Evolutionary conservation across 768 basidiomycete genomes (phyloP).

Genomic region (Lepiota brunneoincarnata): DNA sequence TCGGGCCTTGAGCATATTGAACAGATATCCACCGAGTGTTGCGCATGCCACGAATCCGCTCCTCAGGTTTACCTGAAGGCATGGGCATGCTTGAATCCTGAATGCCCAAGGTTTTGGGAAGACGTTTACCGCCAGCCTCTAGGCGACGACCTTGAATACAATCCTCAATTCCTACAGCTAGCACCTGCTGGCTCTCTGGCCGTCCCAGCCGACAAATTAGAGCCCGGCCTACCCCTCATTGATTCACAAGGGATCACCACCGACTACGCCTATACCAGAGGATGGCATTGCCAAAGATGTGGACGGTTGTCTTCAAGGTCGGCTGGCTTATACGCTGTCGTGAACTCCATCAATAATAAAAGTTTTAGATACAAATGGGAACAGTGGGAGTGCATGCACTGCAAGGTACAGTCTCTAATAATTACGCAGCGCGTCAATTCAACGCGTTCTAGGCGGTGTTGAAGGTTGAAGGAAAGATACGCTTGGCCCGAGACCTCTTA

Average conservation of each 20-base stretch:
- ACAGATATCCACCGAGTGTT: constrained; percentile 29
- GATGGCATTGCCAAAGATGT: constrained; percentile 67
- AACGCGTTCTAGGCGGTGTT: constrained; percentile 9
- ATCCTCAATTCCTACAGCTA: constrained; percentile 41
- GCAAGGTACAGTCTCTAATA: constrained; percentile 37
- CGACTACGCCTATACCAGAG: constrained; percentile 54
- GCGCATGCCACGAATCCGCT: constrained; percentile 39
- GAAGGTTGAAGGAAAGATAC: constrained; percentile 25
- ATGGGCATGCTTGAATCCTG: constrained; percentile 65
- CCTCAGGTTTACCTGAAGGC: constrained; percentile 51
- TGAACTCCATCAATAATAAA: constrained; percentile 6
- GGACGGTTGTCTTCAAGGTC: constrained; percentile 77
- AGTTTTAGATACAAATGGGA: constrained; percentile 68
- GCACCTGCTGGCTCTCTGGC: constrained; percentile 22
- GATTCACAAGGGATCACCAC: constrained; percentile 40
- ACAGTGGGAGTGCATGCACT: constrained; percentile 65
- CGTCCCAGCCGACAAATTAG: constrained; percentile 1
- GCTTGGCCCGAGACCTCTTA: constrained; percentile 33
- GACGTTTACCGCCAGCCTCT: constrained; percentile 21
- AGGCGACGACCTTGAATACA: constrained; percentile 41
- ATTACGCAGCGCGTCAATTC: too few relatives aligned
- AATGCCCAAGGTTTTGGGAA: constrained; percentile 58
- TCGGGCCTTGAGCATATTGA: constrained; percentile 3
- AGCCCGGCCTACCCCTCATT: not conserved
- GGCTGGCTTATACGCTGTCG: constrained; percentile 12